Base-by-base conservation (phyloP, 345 rosid species). In the Garcia nutans region DNA sequence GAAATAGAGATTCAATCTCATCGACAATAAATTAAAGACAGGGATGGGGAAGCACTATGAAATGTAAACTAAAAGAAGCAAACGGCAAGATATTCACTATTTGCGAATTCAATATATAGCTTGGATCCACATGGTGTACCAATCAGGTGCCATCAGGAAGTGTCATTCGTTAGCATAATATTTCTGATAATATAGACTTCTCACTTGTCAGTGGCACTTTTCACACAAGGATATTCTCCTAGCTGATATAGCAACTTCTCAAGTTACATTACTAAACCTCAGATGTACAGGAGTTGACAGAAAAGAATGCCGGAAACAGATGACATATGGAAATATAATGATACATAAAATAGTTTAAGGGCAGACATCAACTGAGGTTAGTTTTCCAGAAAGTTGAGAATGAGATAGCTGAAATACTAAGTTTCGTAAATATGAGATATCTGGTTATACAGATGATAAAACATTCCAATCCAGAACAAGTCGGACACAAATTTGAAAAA, bases 361-460 rank as follows among this genome's bases (percentile, higher is more conserved):
- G 11, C 6, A 56, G 60, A 56, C 9, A 17, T n/a, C 20, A 24
- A 17, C 6, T 59, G 16, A 22, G 15, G 63, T 24, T 59, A 3
- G 22, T 7, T 22, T n/a, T 59, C 5, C 10, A 59, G 4, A 12
- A 59, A 59, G 6, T 59, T 13, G 12, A 47, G 13, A 47, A 11
- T 47, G 47, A 42, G n/a, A 65, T n/a, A 65, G 2, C 15, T 13
- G 19, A 26, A 13, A 42, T 4, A 33, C 67, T 8, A 10, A 68
- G 50, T n/a, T 44, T 28, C 22, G 44, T 24, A 45, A 17, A 44
- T 13, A 3, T 56, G 26, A 55, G 7, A 12, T 76, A 85, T 86
- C 86, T 85, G 88, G 65, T 86, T 86, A 81, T 86, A 86, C 24
- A 86, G 83, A 79, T 86, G 89, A 77, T 86, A 86, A 65, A 86